Evolutionary conservation across 1,284 basidiomycete species (phyloP), one percentile per base, ranked within the genome.

Genomic region (Ustilago shanxiensis): DNA sequence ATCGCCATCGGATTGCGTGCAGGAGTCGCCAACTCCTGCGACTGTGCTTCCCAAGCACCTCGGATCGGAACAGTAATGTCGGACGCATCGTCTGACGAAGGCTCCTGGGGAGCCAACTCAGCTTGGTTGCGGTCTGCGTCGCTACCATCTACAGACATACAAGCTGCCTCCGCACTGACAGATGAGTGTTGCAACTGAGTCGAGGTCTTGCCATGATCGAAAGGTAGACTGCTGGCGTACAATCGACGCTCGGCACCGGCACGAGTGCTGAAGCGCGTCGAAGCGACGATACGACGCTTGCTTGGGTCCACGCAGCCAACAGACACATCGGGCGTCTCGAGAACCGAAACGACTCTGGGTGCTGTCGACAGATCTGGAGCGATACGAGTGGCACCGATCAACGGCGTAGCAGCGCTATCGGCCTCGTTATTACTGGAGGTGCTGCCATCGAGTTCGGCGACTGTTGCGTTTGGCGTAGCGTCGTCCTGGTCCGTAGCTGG

Each of bases 231-330:
- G 68, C 79, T 81, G 1, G 79, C 63, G 59, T 85, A 84, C 24
- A 87, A 82, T 51, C 83, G 76, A 37, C 93, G 88, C 86, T 93
- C 92, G 26, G 93, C 93, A 9, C 93, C 93, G 5, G 89, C 88
- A 56, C 93, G 88, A 18, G 92, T 91, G 84, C 92, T 93, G 86
- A 95, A 95, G 69, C 93, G 88, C 35, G 93, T 95, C 9, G 93
- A 92, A 60, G 93, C 93, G 16, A 93, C 91, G 2, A 94, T 92
- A 49, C 93, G 88, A 74, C 92, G 88, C 88, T 82, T 83, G 18
- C 71, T 64, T 22, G 82, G 67, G 45, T 83, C 77, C 1, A 79
- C 75, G 37, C 74, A 77, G 14, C 82, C 82, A 7, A 74, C 78
- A 53, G 81, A 74, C 18, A 75, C 73, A 56, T 83, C 82, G 1